Base-by-base conservation (phyloP, 306 rosid genomes). In the Hippophae gyantsensis region DNA sequence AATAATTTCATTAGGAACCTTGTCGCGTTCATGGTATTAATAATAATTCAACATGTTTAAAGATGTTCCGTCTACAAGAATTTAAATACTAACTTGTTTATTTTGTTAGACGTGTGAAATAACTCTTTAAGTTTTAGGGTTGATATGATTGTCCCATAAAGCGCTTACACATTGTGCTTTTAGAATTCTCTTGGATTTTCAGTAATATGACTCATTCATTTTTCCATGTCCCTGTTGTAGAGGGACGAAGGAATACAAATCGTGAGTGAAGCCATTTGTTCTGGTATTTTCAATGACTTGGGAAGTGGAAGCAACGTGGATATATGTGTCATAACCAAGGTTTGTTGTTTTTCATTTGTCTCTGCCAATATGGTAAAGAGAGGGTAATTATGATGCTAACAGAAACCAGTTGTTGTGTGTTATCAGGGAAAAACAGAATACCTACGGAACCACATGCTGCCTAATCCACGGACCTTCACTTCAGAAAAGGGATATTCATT, bases 271-370 rank as follows among this genome's bases (percentile, higher is more conserved):
- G 93, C 99, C 1, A 85, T 92, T 57, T 85, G 83, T 79, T 85
- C 99, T 52, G 99, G 99, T 62, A 86, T 92, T 52, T 92, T 88
- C 57, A 92, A 88, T 70, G 99, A 92, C 73, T 72, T 92, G 82
- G 99, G 99, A 54, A 92, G 95, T 76, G 99, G 99, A 72, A 88
- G 95, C 73, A 87, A 92, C 50, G 96, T 92, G 13, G 99, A 92
- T 62, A 76, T 88, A 64, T 92, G 96, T 70, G 93, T 92, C 38
- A 88, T 92, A 67, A 92, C 99, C 67, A 92, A 85, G 96, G 99
- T 92, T 50, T 58, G 84, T 69, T 9, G 61, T 55, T 72, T 66
- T 47, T 60, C 38, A 8, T 64, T 27, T 7, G 23, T 64, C 27
- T 58, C 49, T 52, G 11, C 56, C 38, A 32, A 60, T 54, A 53